A percentile compares a stretch with the other conserved stretches of the same genome.
Evolutionary conservation across 2,329 filamentous ascomycete species (phyloP).

Genomic region (Epicoccum sorghinum): DNA sequence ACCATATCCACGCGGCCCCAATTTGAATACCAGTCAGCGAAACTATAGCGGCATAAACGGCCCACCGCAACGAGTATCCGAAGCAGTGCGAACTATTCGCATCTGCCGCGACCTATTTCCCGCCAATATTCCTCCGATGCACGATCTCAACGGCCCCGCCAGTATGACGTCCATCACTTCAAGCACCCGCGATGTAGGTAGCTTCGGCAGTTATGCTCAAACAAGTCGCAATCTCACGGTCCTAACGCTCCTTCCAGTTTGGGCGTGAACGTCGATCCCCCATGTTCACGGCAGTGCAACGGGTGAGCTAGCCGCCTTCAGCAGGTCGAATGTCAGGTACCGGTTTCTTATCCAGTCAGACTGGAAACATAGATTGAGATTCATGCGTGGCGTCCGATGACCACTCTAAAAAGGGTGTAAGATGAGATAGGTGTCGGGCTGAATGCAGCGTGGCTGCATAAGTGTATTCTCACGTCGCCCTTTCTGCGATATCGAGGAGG

Average conservation of each 20-base stretch:
- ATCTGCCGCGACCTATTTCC: conserved; percentile 1
- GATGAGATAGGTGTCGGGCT: conserved; percentile 1
- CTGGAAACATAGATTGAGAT: background rate
- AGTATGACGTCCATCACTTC: background rate
- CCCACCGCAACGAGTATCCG: no score
- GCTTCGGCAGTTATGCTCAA: conserved; percentile 6
- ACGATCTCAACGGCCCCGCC: background rate
- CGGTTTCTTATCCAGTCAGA: background rate
- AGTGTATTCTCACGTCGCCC: conserved; percentile 6
- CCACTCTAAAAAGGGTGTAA: background rate
- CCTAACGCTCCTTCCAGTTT: conserved; percentile 10
- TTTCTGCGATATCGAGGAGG: conserved; percentile 14
- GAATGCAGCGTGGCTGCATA: conserved; percentile 1
- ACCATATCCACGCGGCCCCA: no score
- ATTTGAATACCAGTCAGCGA: no score
- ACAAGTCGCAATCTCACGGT: background rate
- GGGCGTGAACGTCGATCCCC: conserved; percentile 14
- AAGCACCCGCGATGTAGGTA: conserved; percentile 15
- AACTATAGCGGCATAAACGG: no score
- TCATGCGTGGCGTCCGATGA: conserved; percentile 10
- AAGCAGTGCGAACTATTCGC: background rate
- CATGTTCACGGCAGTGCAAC: conserved; percentile 8
- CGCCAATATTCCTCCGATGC: conserved; percentile 13
- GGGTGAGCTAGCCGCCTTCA: conserved; percentile 11
- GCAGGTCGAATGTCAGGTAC: conserved; percentile 11